Conservation (phyloP, 2,329 filamentous ascomycete genomes). For the Aspergillus persii region DNA sequence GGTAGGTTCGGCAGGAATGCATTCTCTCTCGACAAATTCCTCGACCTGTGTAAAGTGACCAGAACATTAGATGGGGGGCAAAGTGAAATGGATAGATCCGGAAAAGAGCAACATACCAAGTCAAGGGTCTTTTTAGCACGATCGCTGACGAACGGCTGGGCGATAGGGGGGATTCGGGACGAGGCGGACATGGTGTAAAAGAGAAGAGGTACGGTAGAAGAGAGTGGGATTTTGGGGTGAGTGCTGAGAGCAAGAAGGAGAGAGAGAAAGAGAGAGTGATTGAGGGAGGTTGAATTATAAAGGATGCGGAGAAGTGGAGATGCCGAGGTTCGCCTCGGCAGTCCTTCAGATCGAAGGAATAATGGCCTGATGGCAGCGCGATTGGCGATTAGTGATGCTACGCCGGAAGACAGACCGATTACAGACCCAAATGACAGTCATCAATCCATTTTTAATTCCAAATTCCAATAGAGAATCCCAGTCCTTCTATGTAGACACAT, state of each 20-base stretch:
- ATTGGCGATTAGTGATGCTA: too few species aligned
- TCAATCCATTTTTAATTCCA: background rate
- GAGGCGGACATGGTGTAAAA: conserved; percentile 49
- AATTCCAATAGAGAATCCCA: background rate
- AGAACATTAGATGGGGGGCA: conserved; percentile 2
- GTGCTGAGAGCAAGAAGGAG: background rate
- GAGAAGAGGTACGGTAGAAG: background rate
- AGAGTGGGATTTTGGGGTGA: background rate
- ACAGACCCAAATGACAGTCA: background rate
- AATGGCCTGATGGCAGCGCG: background rate
- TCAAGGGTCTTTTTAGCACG: conserved; percentile 81
- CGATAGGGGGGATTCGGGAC: conserved; percentile 57
- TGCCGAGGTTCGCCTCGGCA: conserved; percentile 10
- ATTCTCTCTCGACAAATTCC: conserved; percentile 97
- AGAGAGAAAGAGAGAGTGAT: background rate
- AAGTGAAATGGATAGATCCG: background rate
- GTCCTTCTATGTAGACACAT: background rate
- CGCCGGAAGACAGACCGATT: background rate
- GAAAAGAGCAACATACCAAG: conserved; percentile 47
- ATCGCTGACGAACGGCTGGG: conserved; percentile 70
- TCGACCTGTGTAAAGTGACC: conserved; percentile 60
- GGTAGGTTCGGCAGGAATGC: conserved; percentile 78
- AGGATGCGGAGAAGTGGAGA: conserved; percentile 15
- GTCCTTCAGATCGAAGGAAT: background rate
- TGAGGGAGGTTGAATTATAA: conserved; percentile 3